These are phyloP conservation scores for Harringtonia aguacate DNA, from an alignment of 2,329 filamentous ascomycete genomes.

Conservation along the genomic window DNA sequence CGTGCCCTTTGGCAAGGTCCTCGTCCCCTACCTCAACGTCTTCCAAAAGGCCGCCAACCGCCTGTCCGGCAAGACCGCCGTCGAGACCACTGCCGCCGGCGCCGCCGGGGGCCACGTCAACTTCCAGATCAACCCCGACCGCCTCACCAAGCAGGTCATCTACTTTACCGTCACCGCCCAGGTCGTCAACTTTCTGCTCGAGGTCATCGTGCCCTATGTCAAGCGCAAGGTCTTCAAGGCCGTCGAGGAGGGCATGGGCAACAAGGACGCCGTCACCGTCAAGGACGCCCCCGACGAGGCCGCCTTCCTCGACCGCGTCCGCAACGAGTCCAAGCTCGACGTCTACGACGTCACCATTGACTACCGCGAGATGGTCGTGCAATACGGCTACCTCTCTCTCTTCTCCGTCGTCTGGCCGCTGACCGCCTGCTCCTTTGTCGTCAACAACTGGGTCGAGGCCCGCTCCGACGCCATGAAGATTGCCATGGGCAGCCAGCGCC, in stretches of 20 bases:
- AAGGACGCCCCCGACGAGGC: constrained; percentile 69
- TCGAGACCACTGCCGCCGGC: constrained; percentile 10
- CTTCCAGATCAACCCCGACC: constrained; percentile 74
- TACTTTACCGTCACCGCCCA: constrained; percentile 95
- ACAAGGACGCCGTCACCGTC: constrained; percentile 28
- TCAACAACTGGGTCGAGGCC: constrained; percentile 95
- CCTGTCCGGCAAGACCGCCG: constrained; percentile 63
- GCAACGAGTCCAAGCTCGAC: constrained; percentile 71
- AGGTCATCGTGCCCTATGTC: constrained; percentile 73
- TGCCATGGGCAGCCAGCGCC: constrained; percentile 76
- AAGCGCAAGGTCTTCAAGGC: constrained; percentile 72
- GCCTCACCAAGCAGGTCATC: constrained; percentile 84
- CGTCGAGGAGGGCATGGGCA: constrained; percentile 52
- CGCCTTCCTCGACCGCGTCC: constrained; percentile 69
- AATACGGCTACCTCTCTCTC: constrained; percentile 75
- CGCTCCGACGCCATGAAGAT: constrained; percentile 89
- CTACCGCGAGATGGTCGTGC: constrained; percentile 87
- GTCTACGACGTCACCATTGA: constrained; percentile 85
- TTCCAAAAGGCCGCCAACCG: constrained; percentile 65
- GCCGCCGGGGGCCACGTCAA: background rate
- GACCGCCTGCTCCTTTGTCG: constrained; percentile 76
- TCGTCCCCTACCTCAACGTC: constrained; percentile 78
- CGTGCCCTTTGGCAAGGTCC: constrained; percentile 69
- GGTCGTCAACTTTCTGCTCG: constrained; percentile 75
- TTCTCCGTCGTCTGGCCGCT: constrained; percentile 94